A percentile compares a stretch with the other conserved stretches of the same genome.
phyloP scores from a whole-genome alignment of 2,329 filamentous ascomycete genomes.

The Trichoderma cornu-damae region DNA sequence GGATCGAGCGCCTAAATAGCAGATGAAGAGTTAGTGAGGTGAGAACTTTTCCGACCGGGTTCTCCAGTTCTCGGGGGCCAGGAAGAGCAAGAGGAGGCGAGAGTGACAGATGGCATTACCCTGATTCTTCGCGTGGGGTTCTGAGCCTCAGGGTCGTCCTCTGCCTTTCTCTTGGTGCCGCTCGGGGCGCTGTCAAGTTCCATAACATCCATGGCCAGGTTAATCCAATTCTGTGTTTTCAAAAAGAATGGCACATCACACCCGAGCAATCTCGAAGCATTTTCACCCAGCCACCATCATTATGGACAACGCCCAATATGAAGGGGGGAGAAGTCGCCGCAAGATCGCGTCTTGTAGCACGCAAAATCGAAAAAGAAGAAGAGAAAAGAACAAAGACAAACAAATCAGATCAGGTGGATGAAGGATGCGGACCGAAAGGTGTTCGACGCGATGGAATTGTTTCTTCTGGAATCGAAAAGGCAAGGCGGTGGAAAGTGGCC shows the following conservation, averaged over 20 bases:
- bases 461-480: background rate
- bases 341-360: background rate
- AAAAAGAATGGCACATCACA: background rate
- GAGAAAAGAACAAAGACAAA: too few species aligned
- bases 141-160: slow-evolving; percentile 34
- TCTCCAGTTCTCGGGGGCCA: background rate
- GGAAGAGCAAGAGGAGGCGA: background rate
- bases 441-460: background rate
- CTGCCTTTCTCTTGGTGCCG: slow-evolving; percentile 49
- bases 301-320: background rate
- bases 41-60: background rate
- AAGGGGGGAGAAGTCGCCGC: background rate
- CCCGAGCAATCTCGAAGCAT: background rate
- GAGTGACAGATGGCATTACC: slow-evolving; percentile 30
- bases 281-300: background rate
- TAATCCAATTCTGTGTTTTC: background rate
- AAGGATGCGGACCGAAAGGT: background rate
- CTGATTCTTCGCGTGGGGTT: slow-evolving; percentile 46
- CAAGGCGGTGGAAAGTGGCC: background rate
- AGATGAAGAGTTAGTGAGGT: background rate
- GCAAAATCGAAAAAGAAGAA: too few species aligned
- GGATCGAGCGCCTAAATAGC: slow-evolving; percentile 69
- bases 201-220: slow-evolving; percentile 35
- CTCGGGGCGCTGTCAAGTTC: slow-evolving; percentile 35
- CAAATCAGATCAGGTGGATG: background rate